Percentiles rank a stretch among this genome's conserved stretches.
phyloP scores from a whole-genome alignment of 257 asterid genomes.

The Dorcoceras hygrometricum region DNA sequence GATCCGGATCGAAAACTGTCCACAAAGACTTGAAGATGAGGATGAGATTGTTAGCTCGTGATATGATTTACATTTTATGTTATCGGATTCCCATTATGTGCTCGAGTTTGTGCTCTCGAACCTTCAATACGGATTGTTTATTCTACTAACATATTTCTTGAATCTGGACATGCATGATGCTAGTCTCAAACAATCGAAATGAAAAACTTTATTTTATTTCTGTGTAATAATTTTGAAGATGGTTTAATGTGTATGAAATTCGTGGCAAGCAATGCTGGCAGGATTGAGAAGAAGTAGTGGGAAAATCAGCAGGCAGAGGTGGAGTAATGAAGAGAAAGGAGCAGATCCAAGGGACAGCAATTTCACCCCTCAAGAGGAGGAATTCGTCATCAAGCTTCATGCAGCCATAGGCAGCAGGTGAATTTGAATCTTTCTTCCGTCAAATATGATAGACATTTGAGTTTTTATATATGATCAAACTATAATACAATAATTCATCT shows the following conservation, averaged over 20 bases:
- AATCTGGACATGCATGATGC: too few species aligned
- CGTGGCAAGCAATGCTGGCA: constrained; percentile 14
- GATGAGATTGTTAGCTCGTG: neutral
- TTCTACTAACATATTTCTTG: too few species aligned
- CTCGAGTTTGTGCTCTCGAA: too few species aligned
- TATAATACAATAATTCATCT: too few species aligned
- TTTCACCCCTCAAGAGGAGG: constrained; percentile 84
- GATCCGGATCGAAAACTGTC: neutral
- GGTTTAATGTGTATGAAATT: neutral
- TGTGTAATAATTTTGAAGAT: neutral
- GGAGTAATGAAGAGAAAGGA: constrained; percentile 35
- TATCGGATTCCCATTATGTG: too few species aligned
- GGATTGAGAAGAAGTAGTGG: constrained; percentile 56
- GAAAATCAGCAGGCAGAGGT: constrained; percentile 42
- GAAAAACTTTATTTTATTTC: neutral
- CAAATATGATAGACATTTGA: neutral
- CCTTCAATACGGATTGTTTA: too few species aligned
- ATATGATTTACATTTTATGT: too few species aligned
- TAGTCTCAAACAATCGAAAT: too few species aligned
- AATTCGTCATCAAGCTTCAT: constrained; percentile 77
- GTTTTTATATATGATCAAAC: too few species aligned
- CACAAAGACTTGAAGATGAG: neutral
- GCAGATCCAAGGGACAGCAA: constrained; percentile 42
- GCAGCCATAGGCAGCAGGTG: constrained; percentile 89
- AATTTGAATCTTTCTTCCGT: neutral